phyloP scores from a whole-genome alignment of 2,329 filamentous ascomycete genomes.

The Cryoendolithus antarcticus region DNA sequence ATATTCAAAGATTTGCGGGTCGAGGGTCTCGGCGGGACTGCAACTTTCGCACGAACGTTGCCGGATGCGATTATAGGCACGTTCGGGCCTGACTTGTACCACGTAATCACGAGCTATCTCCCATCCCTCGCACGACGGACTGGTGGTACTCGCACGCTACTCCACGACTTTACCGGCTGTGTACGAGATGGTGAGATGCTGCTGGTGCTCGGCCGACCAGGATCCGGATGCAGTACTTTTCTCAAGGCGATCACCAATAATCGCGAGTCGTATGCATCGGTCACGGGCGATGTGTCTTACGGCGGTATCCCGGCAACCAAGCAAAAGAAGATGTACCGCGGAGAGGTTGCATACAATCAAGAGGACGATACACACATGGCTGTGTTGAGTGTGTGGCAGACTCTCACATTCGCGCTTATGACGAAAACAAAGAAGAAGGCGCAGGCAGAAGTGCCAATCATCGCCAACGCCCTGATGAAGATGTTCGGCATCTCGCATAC shows the following conservation, averaged over 20 bases:
- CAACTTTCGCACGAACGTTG: constrained; percentile 58
- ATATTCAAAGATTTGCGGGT: constrained; percentile 66
- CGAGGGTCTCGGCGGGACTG: constrained; percentile 54
- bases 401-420: constrained; percentile 59
- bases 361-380: constrained; percentile 70
- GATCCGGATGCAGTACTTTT: constrained; percentile 64
- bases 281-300: constrained; percentile 59
- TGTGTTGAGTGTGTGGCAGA: constrained; percentile 64
- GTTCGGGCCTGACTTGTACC: constrained; percentile 69
- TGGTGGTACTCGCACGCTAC: constrained; percentile 41
- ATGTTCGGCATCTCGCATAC: constrained; percentile 74
- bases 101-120: constrained; percentile 43
- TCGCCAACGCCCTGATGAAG: constrained; percentile 57
- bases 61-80: constrained; percentile 64
- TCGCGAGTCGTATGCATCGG: constrained; percentile 49
- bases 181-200: constrained; percentile 57
- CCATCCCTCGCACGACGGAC: constrained; percentile 39
- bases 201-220: constrained; percentile 60
- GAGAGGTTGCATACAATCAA: constrained; percentile 66
- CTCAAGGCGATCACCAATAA: constrained; percentile 65
- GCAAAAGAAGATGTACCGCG: constrained; percentile 56
- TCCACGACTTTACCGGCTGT: constrained; percentile 55
- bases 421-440: constrained; percentile 62
- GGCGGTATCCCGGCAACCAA: constrained; percentile 57
- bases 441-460: constrained; percentile 50